Percentiles rank a stretch among this genome's conserved stretches.
phyloP scores from a whole-genome alignment of 345 rosid species.

The rapeseed (Brassica napus) region Da-Ae NC_063440.1:2307501-2308000 shows the following conservation, averaged over 20 bases:
- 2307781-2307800: background rate
- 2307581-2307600: background rate
- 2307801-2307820: background rate
- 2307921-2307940: background rate
- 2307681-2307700: background rate
- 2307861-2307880: background rate
- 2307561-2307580: background rate
- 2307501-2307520: background rate
- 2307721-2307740: background rate
- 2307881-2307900: background rate
- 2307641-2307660: background rate
- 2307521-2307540: background rate
- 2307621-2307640: background rate
- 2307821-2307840: constrained; percentile 7
- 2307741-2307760: constrained; percentile 1
- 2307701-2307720: background rate
- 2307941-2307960: background rate
- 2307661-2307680: background rate
- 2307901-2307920: background rate
- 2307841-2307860: constrained; percentile 10
- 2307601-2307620: background rate
- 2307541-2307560: background rate
- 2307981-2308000: constrained; percentile 6
- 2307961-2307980: constrained; percentile 6
- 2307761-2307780: background rate